Evolutionary conservation across 495 filamentous ascomycete genomes (phyloP), one percentile per base, ranked within the genome.

Genomic region (Penicillium paxilli): DNA sequence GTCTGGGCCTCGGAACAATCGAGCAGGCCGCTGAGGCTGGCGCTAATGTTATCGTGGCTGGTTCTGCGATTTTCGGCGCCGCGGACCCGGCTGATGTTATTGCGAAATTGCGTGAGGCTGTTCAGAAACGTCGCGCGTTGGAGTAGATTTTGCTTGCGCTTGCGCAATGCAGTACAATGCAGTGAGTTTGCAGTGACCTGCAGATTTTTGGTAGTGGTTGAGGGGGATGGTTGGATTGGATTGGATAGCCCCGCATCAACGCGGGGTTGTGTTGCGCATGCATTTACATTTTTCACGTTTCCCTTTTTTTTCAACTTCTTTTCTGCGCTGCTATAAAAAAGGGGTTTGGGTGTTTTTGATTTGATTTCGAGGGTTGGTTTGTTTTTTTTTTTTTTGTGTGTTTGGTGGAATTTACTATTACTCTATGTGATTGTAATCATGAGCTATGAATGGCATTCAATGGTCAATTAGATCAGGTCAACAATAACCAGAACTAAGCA

Each of bases 41-140:
- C 11, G 94, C 94, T 30, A 98, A 98, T 63, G 94, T 98, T 47
- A 98, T 98, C 63, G 94, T 98, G 28, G 95, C 94, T 7, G 94
- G 94, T n/a, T 94, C 89, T 58, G 95, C 94, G 4, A 88, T 98
- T 35, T 98, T 98, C 71, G 93, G 93, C 11, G 95, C 95, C 12
- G 76, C 88, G 65, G 88, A 95, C 60, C 93, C 94, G 0, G 83
- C 76, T 17, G 88, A 91, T 51, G 92, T 98, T 14, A 96, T 98
- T 66, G 69, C 72, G 16, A 79, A 87, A 67, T 72, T 98, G 65
- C 82, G 91, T 60, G 83, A 89, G 23, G 80, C 90, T 0, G 92
- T 98, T 0, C 83, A 97, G 45, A 81, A 76, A 62, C 76, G 80
- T 59, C 63, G 63, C 8, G 20, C 3, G 20, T 8, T 42, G 6